phyloP scores from a whole-genome alignment of 768 basidiomycete genomes.

The Leccinum disarticulatum region DNA sequence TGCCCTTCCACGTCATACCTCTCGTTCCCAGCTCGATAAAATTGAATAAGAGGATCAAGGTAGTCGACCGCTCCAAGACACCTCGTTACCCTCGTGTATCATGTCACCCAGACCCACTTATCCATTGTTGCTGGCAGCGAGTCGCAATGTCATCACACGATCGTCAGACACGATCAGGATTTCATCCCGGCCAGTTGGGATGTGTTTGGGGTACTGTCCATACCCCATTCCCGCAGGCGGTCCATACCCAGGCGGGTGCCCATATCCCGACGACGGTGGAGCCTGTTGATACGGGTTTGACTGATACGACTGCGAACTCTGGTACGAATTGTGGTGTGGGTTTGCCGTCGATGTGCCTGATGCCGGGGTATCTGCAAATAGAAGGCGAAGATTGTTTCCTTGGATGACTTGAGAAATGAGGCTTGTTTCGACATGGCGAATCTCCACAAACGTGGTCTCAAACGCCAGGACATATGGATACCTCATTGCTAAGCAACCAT shows the following conservation, averaged over 20 bases:
- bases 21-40: conserved; percentile 16
- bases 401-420: conserved; percentile 92
- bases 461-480: conserved; percentile 97
- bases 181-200: conserved; percentile 69
- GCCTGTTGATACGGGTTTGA: conserved; percentile 32
- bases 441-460: conserved; percentile 94
- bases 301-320: conserved; percentile 29
- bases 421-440: conserved; percentile 93
- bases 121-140: conserved; percentile 35
- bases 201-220: conserved; percentile 44
- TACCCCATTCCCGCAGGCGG: conserved; percentile 29
- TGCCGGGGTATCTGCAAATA: conserved; percentile 93
- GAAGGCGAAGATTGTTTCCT: conserved; percentile 82
- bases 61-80: conserved; percentile 3
- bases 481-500: conserved; percentile 66
- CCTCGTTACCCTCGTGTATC: background rate
- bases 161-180: conserved; percentile 91
- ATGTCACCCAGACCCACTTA: conserved; percentile 2
- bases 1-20: conserved; percentile 6
- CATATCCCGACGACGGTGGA: conserved; percentile 25
- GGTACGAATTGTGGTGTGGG: conserved; percentile 37
- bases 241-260: conserved; percentile 31
- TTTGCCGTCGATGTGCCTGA: conserved; percentile 67
- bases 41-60: conserved; percentile 10
- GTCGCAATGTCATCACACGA: conserved; percentile 69